These are phyloP conservation scores for Colletotrichum truncatum DNA, from an alignment of 2,329 filamentous ascomycete species.

Conservation along the genomic window DNA sequence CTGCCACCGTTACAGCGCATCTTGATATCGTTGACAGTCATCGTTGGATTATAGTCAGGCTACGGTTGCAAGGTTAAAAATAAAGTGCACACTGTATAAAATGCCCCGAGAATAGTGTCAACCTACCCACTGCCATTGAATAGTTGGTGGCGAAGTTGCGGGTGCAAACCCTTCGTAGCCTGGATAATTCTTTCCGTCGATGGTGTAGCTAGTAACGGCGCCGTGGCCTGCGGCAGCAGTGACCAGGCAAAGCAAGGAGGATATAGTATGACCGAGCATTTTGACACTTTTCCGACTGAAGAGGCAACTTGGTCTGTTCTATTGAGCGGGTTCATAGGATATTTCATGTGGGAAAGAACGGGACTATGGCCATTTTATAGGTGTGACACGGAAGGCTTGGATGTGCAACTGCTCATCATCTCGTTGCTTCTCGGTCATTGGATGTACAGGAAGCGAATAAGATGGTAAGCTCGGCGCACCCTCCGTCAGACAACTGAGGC, in stretches of 20 bases:
- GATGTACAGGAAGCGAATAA: too few species aligned
- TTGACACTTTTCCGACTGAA: too few species aligned
- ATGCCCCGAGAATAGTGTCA: too few species aligned
- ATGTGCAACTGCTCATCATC: too few species aligned
- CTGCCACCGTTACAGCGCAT: conserved; percentile 66
- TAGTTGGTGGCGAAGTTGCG: conserved; percentile 56
- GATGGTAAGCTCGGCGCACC: too few species aligned
- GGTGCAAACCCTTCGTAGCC: conserved; percentile 61
- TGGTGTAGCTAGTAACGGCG: conserved; percentile 57
- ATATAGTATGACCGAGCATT: background rate
- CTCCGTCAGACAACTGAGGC: too few species aligned
- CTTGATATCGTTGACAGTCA: conserved; percentile 55
- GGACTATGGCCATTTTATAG: too few species aligned
- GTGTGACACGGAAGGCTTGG: too few species aligned
- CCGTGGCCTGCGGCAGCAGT: conserved; percentile 42
- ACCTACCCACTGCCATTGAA: conserved; percentile 59
- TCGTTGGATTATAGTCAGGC: conserved; percentile 65
- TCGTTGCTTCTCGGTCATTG: too few species aligned
- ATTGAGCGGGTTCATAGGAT: too few species aligned
- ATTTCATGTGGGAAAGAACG: too few species aligned
- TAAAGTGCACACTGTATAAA: background rate
- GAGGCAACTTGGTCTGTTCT: too few species aligned
- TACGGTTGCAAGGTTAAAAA: background rate
- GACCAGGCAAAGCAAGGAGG: background rate
- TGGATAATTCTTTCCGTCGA: conserved; percentile 51